Evolutionary conservation across 495 filamentous ascomycete species (phyloP), one percentile per base, ranked within the genome.

Genomic region (Hypoxylon perforatum): DNA sequence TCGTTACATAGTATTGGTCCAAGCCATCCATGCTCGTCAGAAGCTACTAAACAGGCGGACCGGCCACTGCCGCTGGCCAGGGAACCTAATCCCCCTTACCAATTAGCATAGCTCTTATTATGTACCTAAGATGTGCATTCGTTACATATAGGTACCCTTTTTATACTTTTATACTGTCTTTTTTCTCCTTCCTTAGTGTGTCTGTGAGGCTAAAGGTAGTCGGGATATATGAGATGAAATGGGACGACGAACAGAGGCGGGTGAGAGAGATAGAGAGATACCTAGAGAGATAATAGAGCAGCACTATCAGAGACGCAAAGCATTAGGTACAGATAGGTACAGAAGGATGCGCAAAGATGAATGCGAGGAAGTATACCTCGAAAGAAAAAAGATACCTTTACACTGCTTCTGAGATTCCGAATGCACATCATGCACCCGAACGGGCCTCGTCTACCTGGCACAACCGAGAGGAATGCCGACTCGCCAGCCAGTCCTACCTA

Each of bases 341-440:
- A 36, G 56, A 53, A 63, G 46, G 35, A 56, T 18, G 50, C 33
- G 22, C 15, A 39, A 42, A 42, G 48, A 48, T 17, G 19, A 53
- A 38, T 22, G 21, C 35, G 28, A 49, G 22, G 30, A 33, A 33
- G 30, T 33, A 33, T 33, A 33, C 7, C 7, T 33, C 8, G 1
- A 49, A 23, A 42, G 51, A 46, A 63, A 36, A 49, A 21, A 50
- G 33, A 54, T 14, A 35, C 49, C 11, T 57, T 44, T 22, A 58
- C 57, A 23, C 54, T 57, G 55, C 45, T 69, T 47, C 56, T 49
- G 61, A 47, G 67, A 28, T 70, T 65, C 67, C 63, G 67, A 70
- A 70, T 70, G 67, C 67, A 70, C 67, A 70, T 70, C 67, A 70
- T 70, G 63, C 63, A 65, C 62, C 62, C 67, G 62, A 63, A 70